Evolutionary conservation across 257 asterid genomes (phyloP).

Genomic region (Jasminum sambac): DNA sequence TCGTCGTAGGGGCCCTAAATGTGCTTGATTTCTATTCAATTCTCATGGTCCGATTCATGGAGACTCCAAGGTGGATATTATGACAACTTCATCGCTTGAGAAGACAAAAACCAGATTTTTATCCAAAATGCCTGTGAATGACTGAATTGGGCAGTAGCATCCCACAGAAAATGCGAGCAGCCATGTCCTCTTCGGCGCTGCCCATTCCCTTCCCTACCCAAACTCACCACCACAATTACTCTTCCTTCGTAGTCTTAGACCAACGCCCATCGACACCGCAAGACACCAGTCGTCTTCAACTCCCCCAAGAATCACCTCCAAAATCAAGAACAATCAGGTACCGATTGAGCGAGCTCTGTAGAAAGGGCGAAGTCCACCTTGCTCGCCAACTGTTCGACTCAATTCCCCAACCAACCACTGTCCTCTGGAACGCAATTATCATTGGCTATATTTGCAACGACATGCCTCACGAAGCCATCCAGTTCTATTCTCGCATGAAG

Average conservation of each 20-base stretch:
- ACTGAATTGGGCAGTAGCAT: neutral
- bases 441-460: conserved; percentile 77
- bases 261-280: conserved; percentile 30
- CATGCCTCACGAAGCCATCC: conserved; percentile 67
- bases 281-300: conserved; percentile 8
- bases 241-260: conserved; percentile 27
- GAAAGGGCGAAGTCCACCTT: conserved; percentile 52
- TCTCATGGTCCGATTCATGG: no score
- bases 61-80: no score
- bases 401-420: conserved; percentile 83
- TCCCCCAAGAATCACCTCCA: conserved; percentile 23
- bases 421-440: conserved; percentile 81
- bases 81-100: neutral
- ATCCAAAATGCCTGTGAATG: neutral
- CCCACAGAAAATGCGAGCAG: conserved; percentile 36
- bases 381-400: conserved; percentile 86
- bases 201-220: conserved; percentile 48
- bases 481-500: conserved; percentile 57
- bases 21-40: no score
- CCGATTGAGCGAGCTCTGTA: conserved; percentile 75
- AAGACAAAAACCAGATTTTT: neutral
- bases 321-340: conserved; percentile 71
- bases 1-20: no score
- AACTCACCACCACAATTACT: conserved; percentile 37
- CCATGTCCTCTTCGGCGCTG: conserved; percentile 50